Percentiles rank a stretch among this genome's conserved stretches.
phyloP scores from a whole-genome alignment of 495 filamentous ascomycete genomes.

The Pseudomonodictys pantanalensis region DNA sequence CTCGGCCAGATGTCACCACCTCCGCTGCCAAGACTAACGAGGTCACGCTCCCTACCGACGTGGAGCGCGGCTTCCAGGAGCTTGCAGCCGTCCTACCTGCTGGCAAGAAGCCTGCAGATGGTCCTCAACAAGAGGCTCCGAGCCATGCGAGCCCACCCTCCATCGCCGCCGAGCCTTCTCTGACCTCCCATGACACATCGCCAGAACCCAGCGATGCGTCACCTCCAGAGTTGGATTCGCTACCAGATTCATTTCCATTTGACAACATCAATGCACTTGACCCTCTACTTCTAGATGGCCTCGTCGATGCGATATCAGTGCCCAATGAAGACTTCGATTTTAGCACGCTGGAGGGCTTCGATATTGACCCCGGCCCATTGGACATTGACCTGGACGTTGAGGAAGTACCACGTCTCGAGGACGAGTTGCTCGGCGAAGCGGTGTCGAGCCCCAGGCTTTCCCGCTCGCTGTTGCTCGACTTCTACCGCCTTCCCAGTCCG shows the following conservation, averaged over 20 bases:
- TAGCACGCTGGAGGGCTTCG: neutral
- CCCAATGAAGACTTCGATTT: slow-evolving; percentile 5
- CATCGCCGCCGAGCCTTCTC: neutral
- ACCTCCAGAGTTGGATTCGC: neutral
- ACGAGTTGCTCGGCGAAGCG: neutral
- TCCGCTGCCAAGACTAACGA: neutral
- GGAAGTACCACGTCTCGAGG: neutral
- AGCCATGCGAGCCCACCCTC: neutral
- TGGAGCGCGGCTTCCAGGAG: slow-evolving; percentile 24
- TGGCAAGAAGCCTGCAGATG: slow-evolving; percentile 11
- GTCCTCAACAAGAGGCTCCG: neutral
- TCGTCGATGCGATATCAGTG: neutral
- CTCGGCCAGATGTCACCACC: neutral
- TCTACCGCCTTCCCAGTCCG: slow-evolving; percentile 24
- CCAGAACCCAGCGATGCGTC: neutral
- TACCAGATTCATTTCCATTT: neutral
- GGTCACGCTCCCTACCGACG: slow-evolving; percentile 18
- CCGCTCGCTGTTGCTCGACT: slow-evolving; percentile 28
- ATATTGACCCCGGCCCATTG: neutral
- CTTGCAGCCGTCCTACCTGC: slow-evolving; percentile 26
- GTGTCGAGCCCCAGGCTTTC: slow-evolving; percentile 12
- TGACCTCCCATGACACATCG: neutral
- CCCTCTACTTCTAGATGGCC: slow-evolving; percentile 7
- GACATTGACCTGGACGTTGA: slow-evolving; percentile 12
- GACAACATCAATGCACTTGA: slow-evolving; percentile 11